Evolutionary conservation across 495 filamentous ascomycete genomes (phyloP).

Genomic region (Neurospora sp.): DNA sequence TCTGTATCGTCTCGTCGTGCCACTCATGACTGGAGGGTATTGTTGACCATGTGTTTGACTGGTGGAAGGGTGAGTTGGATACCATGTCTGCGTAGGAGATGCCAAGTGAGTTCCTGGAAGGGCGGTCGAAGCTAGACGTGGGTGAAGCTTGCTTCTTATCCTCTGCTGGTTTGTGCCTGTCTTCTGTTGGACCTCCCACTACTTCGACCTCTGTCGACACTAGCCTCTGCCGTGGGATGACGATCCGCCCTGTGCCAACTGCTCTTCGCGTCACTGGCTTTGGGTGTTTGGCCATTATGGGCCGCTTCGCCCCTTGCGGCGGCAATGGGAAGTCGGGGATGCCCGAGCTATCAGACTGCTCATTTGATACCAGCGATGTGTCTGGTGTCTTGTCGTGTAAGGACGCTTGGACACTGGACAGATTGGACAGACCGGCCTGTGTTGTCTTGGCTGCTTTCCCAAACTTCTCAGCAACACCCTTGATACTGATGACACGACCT

Average conservation of each 20-base stretch:
- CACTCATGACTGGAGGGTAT: constrained; percentile 1
- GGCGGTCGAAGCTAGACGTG: neutral
- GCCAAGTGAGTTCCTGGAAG: constrained; percentile 17
- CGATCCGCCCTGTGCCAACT: neutral
- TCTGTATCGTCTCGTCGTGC: neutral
- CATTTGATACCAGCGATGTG: neutral
- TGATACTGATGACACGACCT: neutral
- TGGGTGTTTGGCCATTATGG: neutral
- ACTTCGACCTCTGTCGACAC: neutral
- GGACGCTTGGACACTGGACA: constrained; percentile 10
- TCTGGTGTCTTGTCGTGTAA: constrained; percentile 5
- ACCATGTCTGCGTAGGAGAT: constrained; percentile 25
- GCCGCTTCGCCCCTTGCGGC: neutral
- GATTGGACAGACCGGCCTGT: constrained; percentile 2
- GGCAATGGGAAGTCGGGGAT: neutral
- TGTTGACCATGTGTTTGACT: constrained; percentile 13
- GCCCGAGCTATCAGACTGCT: neutral
- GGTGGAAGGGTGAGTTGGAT: constrained; percentile 12
- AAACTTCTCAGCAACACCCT: constrained; percentile 1
- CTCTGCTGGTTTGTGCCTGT: neutral
- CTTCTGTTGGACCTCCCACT: neutral
- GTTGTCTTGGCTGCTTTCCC: neutral
- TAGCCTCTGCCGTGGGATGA: neutral
- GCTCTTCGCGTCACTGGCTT: neutral
- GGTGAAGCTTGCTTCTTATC: neutral